Base-by-base conservation (phyloP, 495 filamentous ascomycete genomes). In the Tetracladium setigerum region DNA sequence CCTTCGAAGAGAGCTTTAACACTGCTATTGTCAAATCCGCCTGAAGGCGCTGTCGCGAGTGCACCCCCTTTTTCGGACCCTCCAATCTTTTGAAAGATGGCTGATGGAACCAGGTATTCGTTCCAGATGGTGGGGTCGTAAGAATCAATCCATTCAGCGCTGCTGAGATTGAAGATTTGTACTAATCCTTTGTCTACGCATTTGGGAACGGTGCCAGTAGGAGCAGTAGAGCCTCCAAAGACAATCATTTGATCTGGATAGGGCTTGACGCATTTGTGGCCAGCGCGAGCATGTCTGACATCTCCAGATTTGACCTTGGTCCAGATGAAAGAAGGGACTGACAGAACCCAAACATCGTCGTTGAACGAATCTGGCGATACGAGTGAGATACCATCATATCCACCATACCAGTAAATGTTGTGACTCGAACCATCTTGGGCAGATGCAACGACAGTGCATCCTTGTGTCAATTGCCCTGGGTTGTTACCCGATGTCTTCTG, bases 321-420 rank as follows among this genome's bases (percentile, higher is more conserved):
- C 86, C 86, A 91, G n/a, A 66, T 77, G 61, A 91, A 90, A 0
- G 83, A 79, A 0, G 87, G 86, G 13, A 90, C 59, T 0, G 84
- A 86, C 19, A 91, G 58, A 11, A 89, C 74, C 62, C 83, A 89
- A 12, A 89, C 79, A 42, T 86, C 80, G 52, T 86, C 83, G 10
- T 63, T 77, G 33, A 69, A 73, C 10, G 52, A 49, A 10, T 56
- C 27, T 10, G 32, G 33, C 3, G 19, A 35, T 2, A 52, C 42
- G 1, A 53, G 27, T n/a, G 22, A 27, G 13, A 78, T 38, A 0
- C 78, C 81, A 39, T 79, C 61, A 47, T 77, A 83, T 2, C 84
- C 84, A 15, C 84, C 84, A 51, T 89, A 89, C 49, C 82, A 82
- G 57, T 87, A 89, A 45, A 89, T 84, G 53, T 85, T 82, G 58